Evolutionary conservation across 116 monocot species (phyloP), one percentile per base, ranked within the genome.

Genomic region (Posidonia oceanica): DNA sequence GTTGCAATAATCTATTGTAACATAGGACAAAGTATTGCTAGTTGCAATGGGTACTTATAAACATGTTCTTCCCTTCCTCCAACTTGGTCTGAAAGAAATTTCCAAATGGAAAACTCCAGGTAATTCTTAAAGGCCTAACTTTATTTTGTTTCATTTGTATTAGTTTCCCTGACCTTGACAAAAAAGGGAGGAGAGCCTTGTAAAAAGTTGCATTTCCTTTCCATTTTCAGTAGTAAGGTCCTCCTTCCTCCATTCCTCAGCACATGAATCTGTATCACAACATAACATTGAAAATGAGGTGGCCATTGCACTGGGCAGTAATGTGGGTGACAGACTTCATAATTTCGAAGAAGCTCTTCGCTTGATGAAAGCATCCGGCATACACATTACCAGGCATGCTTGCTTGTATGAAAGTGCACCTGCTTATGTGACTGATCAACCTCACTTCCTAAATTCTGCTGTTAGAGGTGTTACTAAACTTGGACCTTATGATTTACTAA

Each of bases 341-440:
- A 88, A 88, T 68, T 91, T 95, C 61, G 75, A 83, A 44, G 75
- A 81, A 74, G 91, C 95, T 48, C 64, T 95, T 54, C 62, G 36
- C 16, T 52, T 95, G 74, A 84, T 95, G 91, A 91, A 86, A 75
- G 78, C 77, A 61, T 88, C 80, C 5, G 86, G 94, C n/a, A 77
- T 90, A 66, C 73, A 72, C 14, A 82, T 94, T 44, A 83, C 71
- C 2, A 82, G 91, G 53, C 86, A 91, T 67, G 83, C 75, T 17
- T 86, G 84, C 56, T 82, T 95, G 68, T 95, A 95, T 64, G 95
- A 95, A 67, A 83, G 84, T 8, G 72, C 77, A 37, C 91, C 95
- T 71, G 95, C 95, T 63, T 91, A 95, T 84, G 86, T 95, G 12
- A 86, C 84, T 13, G 84, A 95, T 79, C 95, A 95, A 29, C 95